phyloP scores from a whole-genome alignment of 108 stramenopile species.

The Nannochloropsis granulata region DNA sequence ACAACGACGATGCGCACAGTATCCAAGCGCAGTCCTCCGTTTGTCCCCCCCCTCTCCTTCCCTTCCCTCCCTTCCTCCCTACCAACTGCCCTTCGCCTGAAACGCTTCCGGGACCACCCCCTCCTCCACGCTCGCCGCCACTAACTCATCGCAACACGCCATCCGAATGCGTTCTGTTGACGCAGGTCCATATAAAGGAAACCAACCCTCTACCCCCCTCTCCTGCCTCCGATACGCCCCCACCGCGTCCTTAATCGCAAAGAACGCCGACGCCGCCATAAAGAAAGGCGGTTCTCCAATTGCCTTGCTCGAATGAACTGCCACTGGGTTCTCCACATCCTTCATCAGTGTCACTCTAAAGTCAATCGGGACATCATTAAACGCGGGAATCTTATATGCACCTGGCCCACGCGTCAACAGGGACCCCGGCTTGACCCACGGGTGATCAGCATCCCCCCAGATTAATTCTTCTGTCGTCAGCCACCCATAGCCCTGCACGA shows the following conservation, averaged over 20 bases:
- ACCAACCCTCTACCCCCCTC: background rate
- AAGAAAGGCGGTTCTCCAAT: constrained; percentile 92
- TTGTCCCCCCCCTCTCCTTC: too few relatives aligned
- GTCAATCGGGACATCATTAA: constrained; percentile 76
- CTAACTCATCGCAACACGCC: background rate
- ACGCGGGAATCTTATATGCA: constrained; percentile 89
- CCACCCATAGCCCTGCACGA: constrained; percentile 90
- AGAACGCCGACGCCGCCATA: constrained; percentile 66
- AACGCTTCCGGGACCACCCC: background rate
- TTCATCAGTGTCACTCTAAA: constrained; percentile 72
- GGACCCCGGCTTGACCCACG: constrained; percentile 67
- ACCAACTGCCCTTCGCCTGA: background rate
- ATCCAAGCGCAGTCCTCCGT: too few relatives aligned
- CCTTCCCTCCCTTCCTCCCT: background rate
- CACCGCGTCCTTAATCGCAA: constrained; percentile 75
- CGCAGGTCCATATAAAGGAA: background rate
- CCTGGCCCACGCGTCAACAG: constrained; percentile 78
- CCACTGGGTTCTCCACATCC: constrained; percentile 65
- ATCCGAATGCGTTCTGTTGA: background rate
- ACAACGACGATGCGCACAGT: too few relatives aligned
- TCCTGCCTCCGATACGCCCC: background rate
- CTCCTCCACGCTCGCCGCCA: background rate
- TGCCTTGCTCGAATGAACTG: constrained; percentile 83
- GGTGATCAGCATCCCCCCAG: constrained; percentile 72
- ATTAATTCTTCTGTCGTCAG: constrained; percentile 77